phyloP scores from a whole-genome alignment of 345 rosid species.

The Adansonia digitata region DNA sequence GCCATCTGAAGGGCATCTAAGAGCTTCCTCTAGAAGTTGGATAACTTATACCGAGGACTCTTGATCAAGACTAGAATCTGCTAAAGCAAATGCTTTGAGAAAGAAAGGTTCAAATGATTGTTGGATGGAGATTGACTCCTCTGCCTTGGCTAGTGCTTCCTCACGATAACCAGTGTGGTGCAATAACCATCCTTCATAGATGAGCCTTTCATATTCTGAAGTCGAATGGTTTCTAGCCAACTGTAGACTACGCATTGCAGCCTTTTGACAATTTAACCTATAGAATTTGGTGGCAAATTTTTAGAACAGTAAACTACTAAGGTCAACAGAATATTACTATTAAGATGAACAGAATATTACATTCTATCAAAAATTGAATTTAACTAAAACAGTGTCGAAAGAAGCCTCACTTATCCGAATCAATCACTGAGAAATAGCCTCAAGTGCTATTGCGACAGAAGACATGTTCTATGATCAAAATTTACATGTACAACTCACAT shows the following conservation, averaged over 20 bases:
- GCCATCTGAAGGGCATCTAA: constrained; percentile 93
- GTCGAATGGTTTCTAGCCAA: constrained; percentile 83
- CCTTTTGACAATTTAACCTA: constrained; percentile 91
- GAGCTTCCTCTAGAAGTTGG: constrained; percentile 86
- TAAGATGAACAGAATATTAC: no score
- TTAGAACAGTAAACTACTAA: background rate
- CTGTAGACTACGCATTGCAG: constrained; percentile 85
- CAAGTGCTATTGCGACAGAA: background rate
- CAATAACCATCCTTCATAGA: constrained; percentile 94
- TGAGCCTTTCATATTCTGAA: constrained; percentile 79
- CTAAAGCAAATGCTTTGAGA: constrained; percentile 87
- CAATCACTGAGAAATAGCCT: background rate
- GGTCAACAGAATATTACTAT: no score
- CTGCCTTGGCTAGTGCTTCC: constrained; percentile 92
- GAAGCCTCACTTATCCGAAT: background rate
- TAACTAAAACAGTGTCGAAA: background rate
- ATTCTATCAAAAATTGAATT: background rate
- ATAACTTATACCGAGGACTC: constrained; percentile 64
- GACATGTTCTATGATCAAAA: background rate
- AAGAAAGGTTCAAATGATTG: constrained; percentile 97
- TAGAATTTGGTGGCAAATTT: constrained; percentile 13
- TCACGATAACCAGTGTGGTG: constrained; percentile 91
- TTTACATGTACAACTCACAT: background rate
- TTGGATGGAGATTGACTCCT: constrained; percentile 75
- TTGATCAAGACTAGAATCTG: constrained; percentile 63